Evolutionary conservation across 495 filamentous ascomycete species (phyloP), one percentile per base, ranked within the genome.

Genomic region (Aspergillus sclerotiicarbonarius): DNA sequence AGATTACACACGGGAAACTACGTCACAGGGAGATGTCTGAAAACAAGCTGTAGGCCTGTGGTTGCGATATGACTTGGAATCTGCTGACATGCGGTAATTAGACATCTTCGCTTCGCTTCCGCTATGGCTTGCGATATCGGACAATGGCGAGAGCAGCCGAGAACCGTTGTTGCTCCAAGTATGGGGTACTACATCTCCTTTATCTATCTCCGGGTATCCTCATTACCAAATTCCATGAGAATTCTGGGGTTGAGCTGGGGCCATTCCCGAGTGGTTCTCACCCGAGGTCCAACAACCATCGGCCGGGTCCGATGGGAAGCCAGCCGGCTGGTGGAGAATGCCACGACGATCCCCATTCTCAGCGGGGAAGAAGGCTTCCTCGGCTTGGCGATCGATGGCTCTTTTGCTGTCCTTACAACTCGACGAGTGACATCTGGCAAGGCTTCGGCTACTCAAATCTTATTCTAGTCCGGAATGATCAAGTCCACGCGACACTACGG

Each of bases 241-340:
- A 2, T 25, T 5, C 25, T 25, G 25, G 25, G 25, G 25, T 25
- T 25, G 5, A 25, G 25, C 25, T 2, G 25, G 25, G 25, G 44
- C 13, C n/a, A n/a, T 30, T 29, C 19, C 16, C 13, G 9, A 18
- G 8, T 18, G 46, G 46, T 49, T 29, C 21, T 29, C 16, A 49
- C 54, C 54, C 49, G 48, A 56, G 50, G 54, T 48, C 41, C 54
- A 53, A 21, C 43, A 25, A 25, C 48, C 49, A 50, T 62, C 59
- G 59, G 59, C 59, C 59, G 59, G 59, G 18, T 62, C 59, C 59
- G 59, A 62, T 57, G 59, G 59, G 30, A 57, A 35, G 35, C 41
- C 37, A 15, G n/a, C 54, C 30, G 19, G 8, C 49, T 51, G 54
- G 54, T 53, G 59, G 45, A 44, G 45, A 30, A 53, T 20, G 13